Percentiles rank a stretch among this genome's conserved stretches.
Conservation (phyloP, 805 yeast species). For the Metschnikowia baotianmanensis region DNA sequence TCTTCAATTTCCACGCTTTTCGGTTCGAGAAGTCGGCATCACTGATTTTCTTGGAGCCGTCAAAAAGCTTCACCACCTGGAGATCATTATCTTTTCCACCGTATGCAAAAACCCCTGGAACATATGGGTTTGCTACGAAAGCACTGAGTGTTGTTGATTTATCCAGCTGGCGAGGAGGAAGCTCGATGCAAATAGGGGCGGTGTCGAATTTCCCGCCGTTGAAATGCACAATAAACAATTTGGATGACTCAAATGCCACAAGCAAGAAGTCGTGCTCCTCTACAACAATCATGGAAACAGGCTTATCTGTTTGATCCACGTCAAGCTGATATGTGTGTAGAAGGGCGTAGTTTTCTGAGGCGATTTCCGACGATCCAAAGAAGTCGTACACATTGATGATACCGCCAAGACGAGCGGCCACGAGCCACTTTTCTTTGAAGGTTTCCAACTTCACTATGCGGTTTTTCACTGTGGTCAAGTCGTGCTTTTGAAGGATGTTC, state of each 20-base stretch:
- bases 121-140: conserved; percentile 47
- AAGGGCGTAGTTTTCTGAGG: conserved; percentile 37
- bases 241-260: conserved; percentile 47
- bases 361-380: conserved; percentile 22
- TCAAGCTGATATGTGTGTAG: conserved; percentile 31
- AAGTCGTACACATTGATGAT: conserved; percentile 38
- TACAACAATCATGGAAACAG: conserved; percentile 31
- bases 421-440: conserved; percentile 33
- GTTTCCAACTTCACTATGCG: conserved; percentile 35
- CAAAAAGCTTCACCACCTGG: conserved; percentile 43
- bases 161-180: conserved; percentile 8
- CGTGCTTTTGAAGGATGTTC: conserved; percentile 35
- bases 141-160: conserved; percentile 40
- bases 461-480: conserved; percentile 26
- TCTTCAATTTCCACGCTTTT: conserved; percentile 18
- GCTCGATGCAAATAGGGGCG: conserved; percentile 29
- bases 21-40: conserved; percentile 18
- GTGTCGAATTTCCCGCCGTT: conserved; percentile 29
- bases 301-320: conserved; percentile 25
- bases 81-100: conserved; percentile 88
- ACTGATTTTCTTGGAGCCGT: conserved; percentile 18
- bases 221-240: conserved; percentile 38
- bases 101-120: conserved; percentile 58
- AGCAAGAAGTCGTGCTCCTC: conserved; percentile 32
- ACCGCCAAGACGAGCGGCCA: conserved; percentile 46